A percentile compares a stretch with the other conserved stretches of the same genome.
These are phyloP conservation scores for Gaertneriomyces sp. DNA, from an alignment of 192 early-diverging fungal genomes.

Conservation along the genomic window DNA sequence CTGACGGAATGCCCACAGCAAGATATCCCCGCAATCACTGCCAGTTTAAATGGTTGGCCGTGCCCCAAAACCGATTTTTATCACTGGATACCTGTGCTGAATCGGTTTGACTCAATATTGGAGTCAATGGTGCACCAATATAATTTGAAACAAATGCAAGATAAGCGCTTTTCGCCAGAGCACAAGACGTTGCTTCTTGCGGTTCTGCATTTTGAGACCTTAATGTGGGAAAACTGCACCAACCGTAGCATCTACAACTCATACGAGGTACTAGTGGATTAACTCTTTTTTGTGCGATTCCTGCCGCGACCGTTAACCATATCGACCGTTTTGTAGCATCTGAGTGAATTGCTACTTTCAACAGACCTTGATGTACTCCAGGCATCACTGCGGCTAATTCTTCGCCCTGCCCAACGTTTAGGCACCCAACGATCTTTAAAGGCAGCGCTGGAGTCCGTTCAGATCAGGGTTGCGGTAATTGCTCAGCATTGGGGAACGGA, in stretches of 20 bases:
- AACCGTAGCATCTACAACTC: constrained; percentile 93
- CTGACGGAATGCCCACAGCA: constrained; percentile 48
- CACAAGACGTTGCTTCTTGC: constrained; percentile 58
- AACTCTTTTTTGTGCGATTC: constrained; percentile 2
- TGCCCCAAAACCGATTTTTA: constrained; percentile 88
- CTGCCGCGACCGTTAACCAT: neutral
- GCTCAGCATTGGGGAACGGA: constrained; percentile 63
- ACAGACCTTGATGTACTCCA: constrained; percentile 78
- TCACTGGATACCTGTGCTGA: constrained; percentile 93
- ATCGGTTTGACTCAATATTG: constrained; percentile 85
- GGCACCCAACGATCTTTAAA: constrained; percentile 65
- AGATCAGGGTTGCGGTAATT: constrained; percentile 55
- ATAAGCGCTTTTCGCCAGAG: constrained; percentile 50
- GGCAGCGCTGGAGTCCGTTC: constrained; percentile 48
- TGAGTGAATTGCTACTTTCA: constrained; percentile 75
- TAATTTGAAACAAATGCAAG: constrained; percentile 18
- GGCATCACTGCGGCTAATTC: constrained; percentile 69
- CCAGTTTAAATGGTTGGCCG: constrained; percentile 61
- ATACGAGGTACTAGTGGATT: constrained; percentile 72
- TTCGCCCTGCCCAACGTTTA: constrained; percentile 87
- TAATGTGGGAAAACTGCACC: constrained; percentile 91
- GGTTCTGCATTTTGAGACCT: constrained; percentile 70
- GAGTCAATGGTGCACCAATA: constrained; percentile 37
- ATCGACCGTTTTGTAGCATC: constrained; percentile 55
- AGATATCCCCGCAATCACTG: constrained; percentile 53